Base-by-base conservation (phyloP, 768 basidiomycete species). In the Pluteus cervinus region DNA sequence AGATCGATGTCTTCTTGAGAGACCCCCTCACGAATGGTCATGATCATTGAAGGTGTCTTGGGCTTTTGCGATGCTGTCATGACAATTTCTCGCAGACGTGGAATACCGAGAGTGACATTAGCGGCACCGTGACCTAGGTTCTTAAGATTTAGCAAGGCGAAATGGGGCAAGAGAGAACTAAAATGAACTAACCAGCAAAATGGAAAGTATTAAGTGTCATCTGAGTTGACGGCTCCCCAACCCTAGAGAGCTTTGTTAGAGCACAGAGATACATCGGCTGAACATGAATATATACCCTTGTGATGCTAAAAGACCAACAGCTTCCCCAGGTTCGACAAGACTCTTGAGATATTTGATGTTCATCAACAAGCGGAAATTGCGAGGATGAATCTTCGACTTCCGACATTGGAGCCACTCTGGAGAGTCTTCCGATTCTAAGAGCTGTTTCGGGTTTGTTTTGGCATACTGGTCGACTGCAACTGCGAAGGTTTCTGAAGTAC, bases 201-300 rank as follows among this genome's bases (percentile, higher is more conserved):
- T 99, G 96, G 78, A 99, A 99, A 9, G 96, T 99, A 57, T 99
- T 99, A 45, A 99, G 65, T 7, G 96, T 99, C 96, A 99, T 99
- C 58, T 99, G 96, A 0, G 96, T 99, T 11, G 96, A 99, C 4
- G 96, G 96, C 59, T 99, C 96, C 36, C 96, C 96, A 29, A 99
- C 79, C 63, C 96, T 98, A 42, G 6, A 35, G n/a, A 37, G 7
- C 30, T 29, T 21, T 31, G n/a, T 23, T 24, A 29, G 4, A 34
- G 29, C 24, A 24, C 25, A 29, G 33, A 17, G 24, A n/a, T 30
- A 34, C 4, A 18, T n/a, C 18, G 22, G 18, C 9, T n/a, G 29
- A 39, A 31, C 12, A 26, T 15, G 34, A 9, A 22, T 18, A 66
- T 76, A 46, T 59, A 93, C 94, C 93, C 90, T 69, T 99, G 96